Base-by-base conservation (phyloP, 2,329 filamentous ascomycete genomes). In the Drechslerella stenobrocha region DNA sequence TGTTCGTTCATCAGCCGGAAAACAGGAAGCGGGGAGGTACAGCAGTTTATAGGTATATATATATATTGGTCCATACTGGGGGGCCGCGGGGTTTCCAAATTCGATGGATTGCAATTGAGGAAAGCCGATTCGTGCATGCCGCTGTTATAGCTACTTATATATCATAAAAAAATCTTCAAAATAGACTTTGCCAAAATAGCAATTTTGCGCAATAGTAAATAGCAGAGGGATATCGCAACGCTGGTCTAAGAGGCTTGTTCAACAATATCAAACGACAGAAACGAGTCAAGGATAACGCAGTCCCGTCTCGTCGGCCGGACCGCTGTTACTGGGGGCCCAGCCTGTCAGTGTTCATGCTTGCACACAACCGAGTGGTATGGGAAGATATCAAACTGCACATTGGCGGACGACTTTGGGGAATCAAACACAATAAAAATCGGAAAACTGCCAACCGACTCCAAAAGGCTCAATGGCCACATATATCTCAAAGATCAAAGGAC, bases 401-500 rank as follows among this genome's bases (percentile, higher is more conserved):
- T 53, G 23, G 42, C 59, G 30, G 48, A 46, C 46, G 11, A 52
- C 18, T 52, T 13, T 47, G 63, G 45, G 63, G 63, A 60, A 55
- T 67, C 55, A 60, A 60, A 51, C 40, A 48, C 50, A 60, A 60
- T 20, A 45, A 32, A 37, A 40, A 66, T 48, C n/a, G 32, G 24
- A 35, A 23, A 35, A 50, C 53, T 55, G 35, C 50, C 63, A 56
- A 60, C 55, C 50, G 51, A 67, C 63, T 67, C 63, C 63, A 52
- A 18, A 20, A 42, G 18, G 8, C 18, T 42, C 37, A 18, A 42
- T 7, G 18, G n/a, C n/a, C n/a, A n/a, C n/a, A n/a, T n/a, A n/a
- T n/a, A n/a, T n/a, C n/a, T 18, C 7, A 20, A 4, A 20, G 15
- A 42, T 47, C 15, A 18, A 22, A 37, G 30, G 23, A 58, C 23